Evolutionary conservation across 805 yeast genomes (phyloP), one percentile per base, ranked within the genome.

Genomic region (Starmerella cellae): DNA sequence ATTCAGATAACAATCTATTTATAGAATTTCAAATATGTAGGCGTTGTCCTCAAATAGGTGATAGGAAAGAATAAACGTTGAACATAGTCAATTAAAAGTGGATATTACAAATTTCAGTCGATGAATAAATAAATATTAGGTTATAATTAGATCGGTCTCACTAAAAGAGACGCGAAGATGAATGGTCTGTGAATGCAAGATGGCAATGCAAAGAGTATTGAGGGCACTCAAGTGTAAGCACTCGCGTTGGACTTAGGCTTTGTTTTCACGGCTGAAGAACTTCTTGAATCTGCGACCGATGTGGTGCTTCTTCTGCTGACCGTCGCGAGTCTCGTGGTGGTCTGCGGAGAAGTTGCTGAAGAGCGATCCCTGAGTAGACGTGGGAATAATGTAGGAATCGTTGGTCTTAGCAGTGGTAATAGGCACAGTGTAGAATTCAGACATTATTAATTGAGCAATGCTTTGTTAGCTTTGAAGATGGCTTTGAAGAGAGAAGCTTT

Each of bases 401-500:
- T 47, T 47, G 38, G 52, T 48, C 47, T 44, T 46, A 11, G 51
- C 52, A 32, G 43, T 39, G 20, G 47, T 38, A 28, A 48, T 41
- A 34, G 52, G 52, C 38, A 48, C 29, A 33, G 52, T 47, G 52
- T 48, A 48, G 44, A 48, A 48, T 27, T 48, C 52, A 36, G 52
- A 48, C 52, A 48, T 48, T 29, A 20, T 21, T 18, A 11, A 13
- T 28, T 6, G n/a, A n/a, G n/a, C n/a, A n/a, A n/a, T n/a, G n/a
- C n/a, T n/a, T n/a, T n/a, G n/a, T n/a, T n/a, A n/a, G n/a, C n/a
- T n/a, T n/a, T n/a, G n/a, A n/a, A n/a, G n/a, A n/a, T n/a, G n/a
- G n/a, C n/a, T n/a, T n/a, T n/a, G n/a, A n/a, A n/a, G n/a, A n/a
- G n/a, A n/a, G n/a, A n/a, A n/a, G n/a, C n/a, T n/a, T n/a, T n/a